Base-by-base conservation (phyloP, 164 flowering plant species). In the Aristolochia contorta region DNA sequence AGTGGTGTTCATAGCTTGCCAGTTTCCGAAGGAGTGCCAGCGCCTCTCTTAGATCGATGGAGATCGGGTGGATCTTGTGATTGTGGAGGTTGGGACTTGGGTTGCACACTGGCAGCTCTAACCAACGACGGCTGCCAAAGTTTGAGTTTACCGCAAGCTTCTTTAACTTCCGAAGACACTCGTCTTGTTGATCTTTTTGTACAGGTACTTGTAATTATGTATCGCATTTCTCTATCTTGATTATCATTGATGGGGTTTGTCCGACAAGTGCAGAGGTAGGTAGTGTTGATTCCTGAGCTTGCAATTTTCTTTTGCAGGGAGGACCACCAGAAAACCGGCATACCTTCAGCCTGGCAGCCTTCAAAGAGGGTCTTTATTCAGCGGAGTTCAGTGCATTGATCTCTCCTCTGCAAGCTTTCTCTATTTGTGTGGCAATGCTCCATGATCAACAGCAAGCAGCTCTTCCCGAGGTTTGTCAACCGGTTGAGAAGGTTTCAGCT, bases 21-120 rank as follows among this genome's bases (percentile, higher is more conserved):
- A 56, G 67, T 58, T 53, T 67, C 70, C 52, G 62, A 58, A 27
- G 93, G 91, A 54, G 66, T 57, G 16, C 99, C 96, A 65, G 81
- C 96, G 7, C 69, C 89, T 60, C 69, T 93, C 73, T 74, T 93
- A 24, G 66, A 80, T 37, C 68, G 97, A 58, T 92, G 97, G 98
- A 85, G 60, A 74, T 76, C 91, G 20, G 93, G 90, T 32, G 98
- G 98, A 55, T 74, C 79, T 45, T 92, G 98, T 56, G 98, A 92
- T 58, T 92, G 98, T 74, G 98, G 98, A 46, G 98, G 98, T 53
- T 92, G 98, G 98, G 98, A 89, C 71, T 51, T 79, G 59, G 98
- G 98, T 57, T 92, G 98, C 81, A 74, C 74, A 60, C 67, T 92
- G 16, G 68, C 75, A 37, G 57, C 86, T 58, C 86, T 92, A 27